Evolutionary conservation across 768 basidiomycete species (phyloP).

Genomic region (Termitomyces sp.): DNA sequence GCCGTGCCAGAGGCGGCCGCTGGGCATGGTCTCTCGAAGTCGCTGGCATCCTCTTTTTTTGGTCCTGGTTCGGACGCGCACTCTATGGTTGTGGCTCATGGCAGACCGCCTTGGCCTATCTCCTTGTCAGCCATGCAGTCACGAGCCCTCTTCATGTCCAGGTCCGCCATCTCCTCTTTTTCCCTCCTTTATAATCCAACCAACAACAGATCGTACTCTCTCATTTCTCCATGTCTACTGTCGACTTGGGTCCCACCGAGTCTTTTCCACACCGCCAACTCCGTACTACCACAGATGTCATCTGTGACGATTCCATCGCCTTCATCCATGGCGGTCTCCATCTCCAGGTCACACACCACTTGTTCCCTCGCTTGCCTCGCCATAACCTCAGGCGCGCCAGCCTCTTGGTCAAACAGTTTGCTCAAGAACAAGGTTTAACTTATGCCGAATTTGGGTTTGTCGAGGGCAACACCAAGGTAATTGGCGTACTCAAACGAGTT

Average conservation of each 20-base stretch:
- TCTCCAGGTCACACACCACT: conserved; percentile 94
- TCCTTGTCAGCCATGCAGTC: conserved; percentile 79
- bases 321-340: conserved; percentile 98
- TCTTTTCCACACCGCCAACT: conserved; percentile 93
- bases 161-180: conserved; percentile 36
- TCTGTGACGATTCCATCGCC: conserved; percentile 75
- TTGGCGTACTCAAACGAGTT: conserved; percentile 77
- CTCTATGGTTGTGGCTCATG: conserved; percentile 69
- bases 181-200: neutral
- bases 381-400: conserved; percentile 88
- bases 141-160: conserved; percentile 94
- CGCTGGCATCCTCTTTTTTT: conserved; percentile 73
- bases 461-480: conserved; percentile 78
- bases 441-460: conserved; percentile 93
- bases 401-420: conserved; percentile 80
- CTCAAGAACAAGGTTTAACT: conserved; percentile 74
- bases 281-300: conserved; percentile 95
- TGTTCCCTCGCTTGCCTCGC: conserved; percentile 92
- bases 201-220: conserved; percentile 83
- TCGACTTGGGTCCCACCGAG: conserved; percentile 83
- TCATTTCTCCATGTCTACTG: conserved; percentile 94
- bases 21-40: conserved; percentile 83
- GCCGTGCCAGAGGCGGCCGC: conserved; percentile 58
- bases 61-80: conserved; percentile 78
- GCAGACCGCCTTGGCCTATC: conserved; percentile 63